A percentile compares a stretch with the other conserved stretches of the same genome.
Evolutionary conservation across 2,329 filamentous ascomycete species (phyloP).

Genomic region (Akanthomyces uredinophilus): DNA sequence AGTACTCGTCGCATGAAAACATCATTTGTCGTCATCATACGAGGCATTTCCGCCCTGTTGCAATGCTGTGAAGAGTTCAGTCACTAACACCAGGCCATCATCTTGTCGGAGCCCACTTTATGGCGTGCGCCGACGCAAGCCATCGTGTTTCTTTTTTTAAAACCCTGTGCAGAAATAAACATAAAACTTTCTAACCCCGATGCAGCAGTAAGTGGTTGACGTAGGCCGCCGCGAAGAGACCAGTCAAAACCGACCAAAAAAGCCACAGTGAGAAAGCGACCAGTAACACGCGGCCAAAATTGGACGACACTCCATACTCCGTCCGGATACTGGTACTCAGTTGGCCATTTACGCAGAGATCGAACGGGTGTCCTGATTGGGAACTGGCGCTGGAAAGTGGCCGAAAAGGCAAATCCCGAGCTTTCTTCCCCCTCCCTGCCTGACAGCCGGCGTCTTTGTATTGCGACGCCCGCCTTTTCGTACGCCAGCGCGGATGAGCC

Average conservation of each 20-base stretch:
- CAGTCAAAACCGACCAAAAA: background rate
- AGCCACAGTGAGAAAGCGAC: background rate
- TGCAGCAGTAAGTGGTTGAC: background rate
- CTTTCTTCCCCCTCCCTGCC: background rate
- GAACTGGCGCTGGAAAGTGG: background rate
- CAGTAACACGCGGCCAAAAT: background rate
- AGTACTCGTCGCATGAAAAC: no score
- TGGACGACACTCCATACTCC: background rate
- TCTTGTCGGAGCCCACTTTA: background rate
- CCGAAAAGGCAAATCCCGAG: background rate
- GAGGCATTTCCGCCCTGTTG: no score
- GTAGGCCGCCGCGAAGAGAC: background rate
- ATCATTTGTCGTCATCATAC: no score
- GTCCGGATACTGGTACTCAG: no score
- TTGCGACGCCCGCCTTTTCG: background rate
- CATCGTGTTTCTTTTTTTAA: constrained; percentile 7
- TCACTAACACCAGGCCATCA: no score
- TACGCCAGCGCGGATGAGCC: background rate
- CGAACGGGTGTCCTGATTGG: background rate
- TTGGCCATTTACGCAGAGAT: background rate
- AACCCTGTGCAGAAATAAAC: background rate
- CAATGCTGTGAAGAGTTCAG: background rate
- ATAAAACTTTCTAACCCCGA: background rate
- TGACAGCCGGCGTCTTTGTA: background rate
- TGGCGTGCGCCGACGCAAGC: background rate